phyloP scores from a whole-genome alignment of 441 rosid species.

The Cnidoscolus chayamansa region DNA sequence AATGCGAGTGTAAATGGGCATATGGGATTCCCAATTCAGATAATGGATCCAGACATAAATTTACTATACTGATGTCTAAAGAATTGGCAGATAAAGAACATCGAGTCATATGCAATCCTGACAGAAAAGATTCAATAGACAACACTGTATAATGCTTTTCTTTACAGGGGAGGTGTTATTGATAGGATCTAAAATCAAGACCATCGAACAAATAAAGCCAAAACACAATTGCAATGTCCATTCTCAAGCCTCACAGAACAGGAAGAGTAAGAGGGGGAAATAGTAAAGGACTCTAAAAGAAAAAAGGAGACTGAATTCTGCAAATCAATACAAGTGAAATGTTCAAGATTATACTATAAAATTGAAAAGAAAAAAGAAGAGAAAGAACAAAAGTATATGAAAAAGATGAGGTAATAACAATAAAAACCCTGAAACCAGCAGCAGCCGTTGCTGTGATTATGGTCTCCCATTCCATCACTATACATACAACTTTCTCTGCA shows the following conservation, averaged over 20 bases:
- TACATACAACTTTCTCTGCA: slow-evolving; percentile 57
- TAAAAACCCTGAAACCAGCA: slow-evolving; percentile 37
- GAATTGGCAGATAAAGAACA: not conserved
- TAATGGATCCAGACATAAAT: not conserved
- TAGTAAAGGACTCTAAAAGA: not conserved
- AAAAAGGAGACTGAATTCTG: slow-evolving; percentile 29
- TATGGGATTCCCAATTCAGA: not conserved
- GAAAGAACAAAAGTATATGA: slow-evolving; percentile 34
- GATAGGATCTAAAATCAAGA: not conserved
- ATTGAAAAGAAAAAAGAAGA: slow-evolving; percentile 15
- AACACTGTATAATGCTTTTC: not conserved
- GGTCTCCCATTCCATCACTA: slow-evolving; percentile 47
- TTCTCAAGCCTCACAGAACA: not conserved
- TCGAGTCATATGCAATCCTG: not conserved
- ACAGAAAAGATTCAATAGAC: not conserved
- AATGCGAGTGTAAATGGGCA: not conserved
- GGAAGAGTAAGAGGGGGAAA: not conserved
- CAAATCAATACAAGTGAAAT: slow-evolving; percentile 48
- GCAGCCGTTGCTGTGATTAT: slow-evolving; percentile 31
- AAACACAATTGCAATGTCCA: not conserved
- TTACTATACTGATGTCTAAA: not conserved
- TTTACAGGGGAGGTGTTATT: not conserved
- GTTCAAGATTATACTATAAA: slow-evolving; percentile 48
- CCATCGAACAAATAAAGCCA: not conserved
- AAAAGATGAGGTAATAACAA: slow-evolving; percentile 28